Conservation (phyloP, 1,139 yeast genomes). For the Magnusiomyces fungicola region DNA sequence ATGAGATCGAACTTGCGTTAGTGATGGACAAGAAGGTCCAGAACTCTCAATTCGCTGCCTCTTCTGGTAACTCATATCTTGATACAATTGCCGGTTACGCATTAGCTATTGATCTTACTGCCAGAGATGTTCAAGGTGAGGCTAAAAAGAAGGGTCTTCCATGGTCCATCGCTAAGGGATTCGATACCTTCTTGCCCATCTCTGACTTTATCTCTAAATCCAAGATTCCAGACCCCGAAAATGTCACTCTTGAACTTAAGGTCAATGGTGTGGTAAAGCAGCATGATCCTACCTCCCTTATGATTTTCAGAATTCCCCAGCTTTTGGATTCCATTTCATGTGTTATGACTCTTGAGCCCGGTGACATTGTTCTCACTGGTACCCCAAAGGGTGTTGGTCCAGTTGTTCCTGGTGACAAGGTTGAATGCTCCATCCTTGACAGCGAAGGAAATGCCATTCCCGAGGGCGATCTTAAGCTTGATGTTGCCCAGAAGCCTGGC, state of each 20-base stretch:
- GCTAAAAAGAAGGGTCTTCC: conserved; percentile 94
- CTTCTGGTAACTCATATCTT: conserved; percentile 46
- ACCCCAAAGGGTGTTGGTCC: conserved; percentile 98
- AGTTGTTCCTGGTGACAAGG: conserved; percentile 66
- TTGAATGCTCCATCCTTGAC: conserved; percentile 50
- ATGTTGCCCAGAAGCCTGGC: conserved; percentile 67
- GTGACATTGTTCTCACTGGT: conserved; percentile 88
- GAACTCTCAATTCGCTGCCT: conserved; percentile 50
- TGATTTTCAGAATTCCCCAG: conserved; percentile 82
- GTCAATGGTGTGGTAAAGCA: conserved; percentile 71
- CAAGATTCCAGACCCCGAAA: conserved; percentile 64
- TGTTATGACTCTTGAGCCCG: conserved; percentile 84
- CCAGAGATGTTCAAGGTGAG: conserved; percentile 90
- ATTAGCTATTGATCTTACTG: conserved; percentile 87
- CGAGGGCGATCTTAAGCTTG: conserved; percentile 43
- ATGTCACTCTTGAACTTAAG: conserved; percentile 55
- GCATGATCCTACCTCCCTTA: conserved; percentile 68
- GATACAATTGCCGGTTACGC: conserved; percentile 81
- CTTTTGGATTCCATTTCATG: conserved; percentile 75
- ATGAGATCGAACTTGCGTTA: conserved; percentile 88
- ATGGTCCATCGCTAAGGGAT: conserved; percentile 95
- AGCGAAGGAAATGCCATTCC: conserved; percentile 50
- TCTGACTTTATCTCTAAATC: conserved; percentile 61
- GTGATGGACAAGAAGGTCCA: conserved; percentile 57
- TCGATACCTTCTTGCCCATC: conserved; percentile 88